phyloP scores from a whole-genome alignment of 257 asterid genomes.

The Osmanthus fragrans region DNA sequence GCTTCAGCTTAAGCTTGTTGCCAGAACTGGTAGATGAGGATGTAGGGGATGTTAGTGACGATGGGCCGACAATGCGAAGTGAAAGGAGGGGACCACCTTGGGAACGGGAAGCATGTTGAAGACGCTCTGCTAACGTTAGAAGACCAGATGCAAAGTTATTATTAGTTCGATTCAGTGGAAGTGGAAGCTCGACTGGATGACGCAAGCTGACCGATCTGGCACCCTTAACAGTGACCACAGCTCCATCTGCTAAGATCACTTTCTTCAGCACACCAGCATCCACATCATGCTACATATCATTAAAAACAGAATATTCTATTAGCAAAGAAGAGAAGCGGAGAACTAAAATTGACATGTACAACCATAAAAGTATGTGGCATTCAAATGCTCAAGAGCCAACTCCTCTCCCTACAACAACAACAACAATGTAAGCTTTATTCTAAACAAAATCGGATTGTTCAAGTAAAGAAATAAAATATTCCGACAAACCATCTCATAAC shows the following conservation, averaged over 20 bases:
- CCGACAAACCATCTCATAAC: background rate
- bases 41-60: conserved; percentile 80
- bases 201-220: conserved; percentile 96
- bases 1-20: conserved; percentile 80
- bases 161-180: conserved; percentile 68
- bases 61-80: conserved; percentile 89
- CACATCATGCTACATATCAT: conserved; percentile 56
- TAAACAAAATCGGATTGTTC: background rate
- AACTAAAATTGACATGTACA: background rate
- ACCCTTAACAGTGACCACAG: conserved; percentile 92
- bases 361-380: background rate
- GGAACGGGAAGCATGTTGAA: conserved; percentile 59
- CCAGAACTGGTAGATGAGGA: conserved; percentile 55
- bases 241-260: conserved; percentile 89
- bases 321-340: conserved; percentile 8
- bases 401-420: background rate
- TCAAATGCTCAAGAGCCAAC: background rate
- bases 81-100: conserved; percentile 60
- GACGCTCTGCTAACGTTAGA: conserved; percentile 70
- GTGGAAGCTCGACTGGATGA: conserved; percentile 82
- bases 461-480: background rate
- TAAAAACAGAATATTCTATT: background rate
- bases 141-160: conserved; percentile 79
- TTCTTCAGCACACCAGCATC: conserved; percentile 86
- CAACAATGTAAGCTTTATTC: background rate